Percentiles rank a stretch among this genome's conserved stretches.
Evolutionary conservation across 805 yeast species (phyloP).

Genomic region (Lachancea fermentati): DNA sequence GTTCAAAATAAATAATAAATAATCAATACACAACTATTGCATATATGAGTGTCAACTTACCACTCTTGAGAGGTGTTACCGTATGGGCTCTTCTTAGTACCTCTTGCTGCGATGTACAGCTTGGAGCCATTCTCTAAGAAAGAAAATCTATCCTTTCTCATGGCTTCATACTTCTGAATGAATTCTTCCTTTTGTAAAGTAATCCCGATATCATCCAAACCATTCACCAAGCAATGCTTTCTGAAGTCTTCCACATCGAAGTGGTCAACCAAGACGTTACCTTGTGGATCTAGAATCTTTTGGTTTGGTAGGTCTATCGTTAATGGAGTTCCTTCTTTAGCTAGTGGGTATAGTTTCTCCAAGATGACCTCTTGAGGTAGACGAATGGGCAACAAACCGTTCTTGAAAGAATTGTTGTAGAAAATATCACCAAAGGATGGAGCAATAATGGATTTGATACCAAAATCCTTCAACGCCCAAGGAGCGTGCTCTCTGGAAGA

Average conservation of each 20-base stretch:
- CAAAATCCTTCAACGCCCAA: constrained; percentile 98
- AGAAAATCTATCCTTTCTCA: constrained; percentile 74
- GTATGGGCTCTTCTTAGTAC: constrained; percentile 60
- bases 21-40: not conserved
- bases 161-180: constrained; percentile 67
- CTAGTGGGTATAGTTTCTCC: constrained; percentile 72
- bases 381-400: constrained; percentile 90
- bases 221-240: constrained; percentile 90
- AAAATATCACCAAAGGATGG: constrained; percentile 98
- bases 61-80: constrained; percentile 73
- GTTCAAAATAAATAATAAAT: constrained; percentile 5
- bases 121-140: constrained; percentile 89
- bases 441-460: constrained; percentile 91
- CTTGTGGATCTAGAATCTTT: constrained; percentile 60
- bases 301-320: constrained; percentile 85
- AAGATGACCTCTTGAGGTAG: constrained; percentile 71
- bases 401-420: constrained; percentile 95
- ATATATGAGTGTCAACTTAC: constrained; percentile 34
- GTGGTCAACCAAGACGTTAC: constrained; percentile 69
- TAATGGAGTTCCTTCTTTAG: constrained; percentile 60
- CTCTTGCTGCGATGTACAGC: constrained; percentile 57
- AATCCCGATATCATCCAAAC: constrained; percentile 94
- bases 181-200: constrained; percentile 83
- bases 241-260: constrained; percentile 89
- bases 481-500: constrained; percentile 99